Evolutionary conservation across 208 protist species (phyloP).

Genomic region (Wallacemonas sp.): DNA sequence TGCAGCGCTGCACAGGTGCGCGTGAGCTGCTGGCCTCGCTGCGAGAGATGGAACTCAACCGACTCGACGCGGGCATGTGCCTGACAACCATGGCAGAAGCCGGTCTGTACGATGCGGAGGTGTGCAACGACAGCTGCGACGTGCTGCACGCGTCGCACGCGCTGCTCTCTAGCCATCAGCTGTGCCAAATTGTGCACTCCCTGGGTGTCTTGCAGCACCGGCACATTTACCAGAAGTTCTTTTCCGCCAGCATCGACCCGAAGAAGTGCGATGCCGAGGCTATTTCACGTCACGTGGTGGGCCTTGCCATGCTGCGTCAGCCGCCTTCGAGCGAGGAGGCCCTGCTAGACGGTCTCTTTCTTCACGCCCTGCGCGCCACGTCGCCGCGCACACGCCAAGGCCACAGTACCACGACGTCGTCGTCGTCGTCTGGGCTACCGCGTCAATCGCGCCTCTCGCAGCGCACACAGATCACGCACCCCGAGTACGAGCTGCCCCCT

Average conservation of each 20-base stretch:
- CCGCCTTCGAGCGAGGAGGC: constrained; percentile 47
- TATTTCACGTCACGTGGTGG: constrained; percentile 60
- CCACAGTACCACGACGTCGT: no score
- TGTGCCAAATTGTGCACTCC: constrained; percentile 74
- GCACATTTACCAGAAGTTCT: constrained; percentile 80
- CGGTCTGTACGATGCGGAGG: constrained; percentile 81
- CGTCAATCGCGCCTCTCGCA: not conserved
- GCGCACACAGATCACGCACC: constrained; percentile 11
- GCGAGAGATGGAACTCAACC: constrained; percentile 53
- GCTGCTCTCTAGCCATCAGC: constrained; percentile 75
- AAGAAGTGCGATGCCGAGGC: constrained; percentile 71
- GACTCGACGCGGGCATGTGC: constrained; percentile 79
- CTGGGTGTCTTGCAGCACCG: constrained; percentile 88
- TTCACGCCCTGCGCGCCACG: constrained; percentile 69
- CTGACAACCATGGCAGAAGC: constrained; percentile 68
- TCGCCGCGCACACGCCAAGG: not conserved
- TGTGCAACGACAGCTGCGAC: constrained; percentile 82
- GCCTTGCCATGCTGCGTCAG: constrained; percentile 85
- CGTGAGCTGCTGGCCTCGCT: constrained; percentile 66
- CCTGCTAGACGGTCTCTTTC: constrained; percentile 80
- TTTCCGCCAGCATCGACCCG: constrained; percentile 65
- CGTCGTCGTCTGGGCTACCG: not conserved
- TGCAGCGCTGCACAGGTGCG: constrained; percentile 74
- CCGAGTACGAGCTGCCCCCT: constrained; percentile 43
- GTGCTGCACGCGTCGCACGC: constrained; percentile 68